Evolutionary conservation across 495 filamentous ascomycete genomes (phyloP).

Genomic region (Trichoderma reesei): DNA sequence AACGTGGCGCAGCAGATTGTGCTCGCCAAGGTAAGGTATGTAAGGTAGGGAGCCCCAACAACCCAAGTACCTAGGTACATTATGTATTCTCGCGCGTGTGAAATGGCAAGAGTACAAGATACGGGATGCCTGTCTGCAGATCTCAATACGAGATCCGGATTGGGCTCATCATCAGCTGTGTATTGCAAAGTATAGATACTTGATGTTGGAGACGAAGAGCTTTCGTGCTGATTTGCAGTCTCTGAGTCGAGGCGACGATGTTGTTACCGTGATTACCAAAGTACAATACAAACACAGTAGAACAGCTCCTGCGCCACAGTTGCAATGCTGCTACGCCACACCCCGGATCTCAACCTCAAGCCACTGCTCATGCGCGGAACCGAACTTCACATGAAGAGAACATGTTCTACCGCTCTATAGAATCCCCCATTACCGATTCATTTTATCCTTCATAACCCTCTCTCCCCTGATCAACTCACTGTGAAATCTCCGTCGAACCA

Average conservation of each 20-base stretch:
- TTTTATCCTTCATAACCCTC: no score
- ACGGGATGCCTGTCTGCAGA: no score
- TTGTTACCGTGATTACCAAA: no score
- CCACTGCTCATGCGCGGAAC: background rate
- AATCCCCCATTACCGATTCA: no score
- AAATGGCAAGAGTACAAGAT: background rate
- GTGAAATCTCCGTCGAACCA: background rate
- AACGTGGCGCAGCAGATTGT: background rate
- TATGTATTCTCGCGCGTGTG: background rate
- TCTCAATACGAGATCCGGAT: background rate
- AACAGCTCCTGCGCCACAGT: background rate
- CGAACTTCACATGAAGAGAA: background rate
- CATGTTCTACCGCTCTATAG: background rate
- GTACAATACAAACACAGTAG: no score
- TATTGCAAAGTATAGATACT: no score
- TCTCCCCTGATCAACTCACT: background rate
- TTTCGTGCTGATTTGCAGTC: no score
- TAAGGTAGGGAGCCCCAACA: no score
- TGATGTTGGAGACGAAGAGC: no score
- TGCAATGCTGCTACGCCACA: background rate
- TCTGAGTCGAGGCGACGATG: no score
- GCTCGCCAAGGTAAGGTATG: no score
- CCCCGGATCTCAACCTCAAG: conserved; percentile 2
- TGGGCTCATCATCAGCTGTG: background rate
- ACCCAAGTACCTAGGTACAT: no score